Percentiles rank a stretch among this genome's conserved stretches.
Evolutionary conservation across 495 filamentous ascomycete genomes (phyloP).

Genomic region (Antarctomyces pellizariae): DNA sequence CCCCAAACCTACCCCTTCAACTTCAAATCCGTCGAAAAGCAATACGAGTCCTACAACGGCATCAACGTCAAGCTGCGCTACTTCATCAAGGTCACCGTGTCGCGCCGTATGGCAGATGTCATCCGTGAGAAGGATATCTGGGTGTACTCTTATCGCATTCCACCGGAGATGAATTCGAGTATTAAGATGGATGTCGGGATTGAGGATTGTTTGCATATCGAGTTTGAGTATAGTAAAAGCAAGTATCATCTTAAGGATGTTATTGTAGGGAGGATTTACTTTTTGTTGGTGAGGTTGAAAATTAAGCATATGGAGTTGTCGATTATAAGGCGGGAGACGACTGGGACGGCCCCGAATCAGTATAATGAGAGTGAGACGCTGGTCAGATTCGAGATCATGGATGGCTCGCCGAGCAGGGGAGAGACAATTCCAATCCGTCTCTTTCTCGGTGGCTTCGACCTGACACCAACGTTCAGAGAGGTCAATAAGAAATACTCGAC

Average conservation of each 20-base stretch:
- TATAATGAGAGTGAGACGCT: conserved; percentile 99
- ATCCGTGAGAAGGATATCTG: conserved; percentile 98
- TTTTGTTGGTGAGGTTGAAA: conserved; percentile 90
- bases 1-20: conserved; percentile 98
- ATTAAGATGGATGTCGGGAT: conserved; percentile 99
- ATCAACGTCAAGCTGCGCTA: conserved; percentile 99
- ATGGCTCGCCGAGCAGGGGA: conserved; percentile 87
- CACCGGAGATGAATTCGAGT: conserved; percentile 87
- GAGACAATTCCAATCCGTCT: conserved; percentile 96
- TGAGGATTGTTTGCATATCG: conserved; percentile 97
- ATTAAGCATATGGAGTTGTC: conserved; percentile 99
- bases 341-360: conserved; percentile 95
- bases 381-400: conserved; percentile 99
- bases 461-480: conserved; percentile 96
- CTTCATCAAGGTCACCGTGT: conserved; percentile 92
- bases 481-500: conserved; percentile 99
- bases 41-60: conserved; percentile 98
- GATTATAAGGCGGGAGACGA: conserved; percentile 93
- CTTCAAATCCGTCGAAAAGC: conserved; percentile 99
- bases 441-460: conserved; percentile 92
- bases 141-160: conserved; percentile 98
- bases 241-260: conserved; percentile 99
- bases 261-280: conserved; percentile 97
- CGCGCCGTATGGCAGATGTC: conserved; percentile 89
- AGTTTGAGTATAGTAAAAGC: conserved; percentile 97